Percentiles rank a stretch among this genome's conserved stretches.
Evolutionary conservation across 441 rosid genomes (phyloP).

Genomic region (Euphorbia schlechtendalii): DNA sequence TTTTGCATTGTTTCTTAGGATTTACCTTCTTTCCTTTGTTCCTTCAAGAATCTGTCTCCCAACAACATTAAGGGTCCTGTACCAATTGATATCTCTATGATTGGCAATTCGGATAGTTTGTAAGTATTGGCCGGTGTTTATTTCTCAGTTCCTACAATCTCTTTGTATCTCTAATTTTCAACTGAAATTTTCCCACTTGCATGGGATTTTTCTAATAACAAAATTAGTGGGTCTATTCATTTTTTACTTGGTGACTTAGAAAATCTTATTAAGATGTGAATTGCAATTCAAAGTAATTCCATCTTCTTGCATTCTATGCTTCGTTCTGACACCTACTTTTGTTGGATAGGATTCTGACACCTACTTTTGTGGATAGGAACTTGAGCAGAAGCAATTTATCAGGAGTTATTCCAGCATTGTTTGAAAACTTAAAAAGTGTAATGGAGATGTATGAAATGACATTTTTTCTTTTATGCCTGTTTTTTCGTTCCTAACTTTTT

Average conservation of each 20-base stretch:
- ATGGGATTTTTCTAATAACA: conserved; percentile 78
- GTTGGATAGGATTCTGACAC: too few species aligned
- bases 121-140: conserved; percentile 31
- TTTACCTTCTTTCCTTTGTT: too few species aligned
- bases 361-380: too few species aligned
- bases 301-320: conserved; percentile 4
- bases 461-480: neutral
- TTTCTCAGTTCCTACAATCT: conserved; percentile 1
- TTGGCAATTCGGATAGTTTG: conserved; percentile 85
- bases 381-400: conserved; percentile 68
- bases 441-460: conserved; percentile 68
- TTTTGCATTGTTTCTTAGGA: neutral
- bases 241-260: conserved; percentile 92
- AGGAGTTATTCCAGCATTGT: conserved; percentile 75
- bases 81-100: conserved; percentile 80
- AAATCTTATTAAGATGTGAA: conserved; percentile 87
- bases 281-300: conserved; percentile 14
- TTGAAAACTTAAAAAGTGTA: conserved; percentile 79
- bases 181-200: conserved; percentile 7
- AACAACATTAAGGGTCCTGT: conserved; percentile 64
- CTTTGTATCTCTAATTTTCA: conserved; percentile 1
- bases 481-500: conserved; percentile 16
- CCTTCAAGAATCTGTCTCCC: conserved; percentile 69
- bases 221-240: conserved; percentile 71
- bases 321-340: conserved; percentile 11